Conservation (phyloP, 495 filamentous ascomycete genomes). For the Clohesyomyces aquaticus region DNA sequence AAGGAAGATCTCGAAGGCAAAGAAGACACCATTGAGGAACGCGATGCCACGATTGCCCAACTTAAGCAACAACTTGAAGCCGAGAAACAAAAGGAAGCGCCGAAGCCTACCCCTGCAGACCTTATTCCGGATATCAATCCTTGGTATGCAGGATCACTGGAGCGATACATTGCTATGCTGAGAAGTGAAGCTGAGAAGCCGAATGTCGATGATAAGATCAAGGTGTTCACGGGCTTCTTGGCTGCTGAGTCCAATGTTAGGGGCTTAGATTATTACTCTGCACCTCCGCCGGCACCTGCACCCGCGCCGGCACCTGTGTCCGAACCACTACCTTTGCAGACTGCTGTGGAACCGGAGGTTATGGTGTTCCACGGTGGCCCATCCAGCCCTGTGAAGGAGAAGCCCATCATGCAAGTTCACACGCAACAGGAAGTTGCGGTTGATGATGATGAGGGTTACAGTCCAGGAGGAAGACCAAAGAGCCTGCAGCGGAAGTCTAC, state of each 20-base stretch:
- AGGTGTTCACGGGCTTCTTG: constrained; percentile 42
- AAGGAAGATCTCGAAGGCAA: constrained; percentile 34
- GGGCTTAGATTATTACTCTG: constrained; percentile 32
- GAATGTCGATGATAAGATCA: constrained; percentile 39
- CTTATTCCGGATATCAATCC: constrained; percentile 39
- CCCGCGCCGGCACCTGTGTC: not conserved
- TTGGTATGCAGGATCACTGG: constrained; percentile 43
- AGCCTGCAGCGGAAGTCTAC: constrained; percentile 16
- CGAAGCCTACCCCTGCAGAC: constrained; percentile 29
- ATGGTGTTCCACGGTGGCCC: not conserved
- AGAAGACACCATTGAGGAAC: constrained; percentile 26
- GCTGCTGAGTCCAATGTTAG: constrained; percentile 35
- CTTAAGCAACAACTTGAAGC: constrained; percentile 19
- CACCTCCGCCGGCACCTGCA: constrained; percentile 25
- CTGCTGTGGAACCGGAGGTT: not conserved
- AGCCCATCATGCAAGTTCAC: constrained; percentile 23
- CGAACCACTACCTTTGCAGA: not conserved
- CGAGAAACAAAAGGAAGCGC: constrained; percentile 25
- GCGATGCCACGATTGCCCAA: constrained; percentile 20
- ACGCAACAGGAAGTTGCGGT: constrained; percentile 13
- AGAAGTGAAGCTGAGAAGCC: constrained; percentile 36
- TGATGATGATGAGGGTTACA: constrained; percentile 29
- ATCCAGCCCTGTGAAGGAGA: constrained; percentile 6
- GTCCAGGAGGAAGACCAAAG: constrained; percentile 40
- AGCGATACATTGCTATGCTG: constrained; percentile 42